Conservation (phyloP, 1,284 basidiomycete genomes). For the Ceratobasidium sp. region DNA sequence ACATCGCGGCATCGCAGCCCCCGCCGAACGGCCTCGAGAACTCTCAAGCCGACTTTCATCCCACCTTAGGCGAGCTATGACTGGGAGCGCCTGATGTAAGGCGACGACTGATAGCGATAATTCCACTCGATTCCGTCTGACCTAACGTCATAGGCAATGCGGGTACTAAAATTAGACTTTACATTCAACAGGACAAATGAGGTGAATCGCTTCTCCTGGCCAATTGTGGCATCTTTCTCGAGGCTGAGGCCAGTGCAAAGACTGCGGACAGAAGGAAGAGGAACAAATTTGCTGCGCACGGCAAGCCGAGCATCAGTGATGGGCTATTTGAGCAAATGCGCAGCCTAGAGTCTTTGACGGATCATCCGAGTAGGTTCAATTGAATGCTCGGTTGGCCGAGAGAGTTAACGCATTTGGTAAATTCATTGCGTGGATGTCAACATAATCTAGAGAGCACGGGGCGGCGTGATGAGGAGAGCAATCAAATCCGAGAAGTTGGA, state of each 20-base stretch:
- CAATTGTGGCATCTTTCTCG: background rate
- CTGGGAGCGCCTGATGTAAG: background rate
- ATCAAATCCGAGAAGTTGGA: too few species aligned
- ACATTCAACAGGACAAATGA: background rate
- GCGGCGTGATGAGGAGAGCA: too few species aligned
- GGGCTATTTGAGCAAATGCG: too few species aligned
- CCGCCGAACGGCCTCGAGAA: background rate
- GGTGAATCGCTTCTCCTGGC: background rate
- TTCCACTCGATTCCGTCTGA: background rate
- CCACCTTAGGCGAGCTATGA: background rate
- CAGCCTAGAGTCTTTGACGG: too few species aligned
- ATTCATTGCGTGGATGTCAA: too few species aligned
- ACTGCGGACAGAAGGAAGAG: conserved; percentile 28
- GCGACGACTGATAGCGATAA: background rate
- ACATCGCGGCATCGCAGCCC: background rate
- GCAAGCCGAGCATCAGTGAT: background rate
- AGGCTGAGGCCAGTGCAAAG: background rate
- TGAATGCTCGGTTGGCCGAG: too few species aligned
- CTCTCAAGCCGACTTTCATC: background rate
- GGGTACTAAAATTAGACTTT: background rate
- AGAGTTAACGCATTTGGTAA: too few species aligned
- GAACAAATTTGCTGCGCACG: conserved; percentile 27
- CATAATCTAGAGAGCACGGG: too few species aligned
- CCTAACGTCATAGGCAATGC: too few species aligned
- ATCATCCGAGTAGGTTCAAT: too few species aligned